phyloP scores from a whole-genome alignment of 495 filamentous ascomycete genomes.

The Xylaria sp. region DNA sequence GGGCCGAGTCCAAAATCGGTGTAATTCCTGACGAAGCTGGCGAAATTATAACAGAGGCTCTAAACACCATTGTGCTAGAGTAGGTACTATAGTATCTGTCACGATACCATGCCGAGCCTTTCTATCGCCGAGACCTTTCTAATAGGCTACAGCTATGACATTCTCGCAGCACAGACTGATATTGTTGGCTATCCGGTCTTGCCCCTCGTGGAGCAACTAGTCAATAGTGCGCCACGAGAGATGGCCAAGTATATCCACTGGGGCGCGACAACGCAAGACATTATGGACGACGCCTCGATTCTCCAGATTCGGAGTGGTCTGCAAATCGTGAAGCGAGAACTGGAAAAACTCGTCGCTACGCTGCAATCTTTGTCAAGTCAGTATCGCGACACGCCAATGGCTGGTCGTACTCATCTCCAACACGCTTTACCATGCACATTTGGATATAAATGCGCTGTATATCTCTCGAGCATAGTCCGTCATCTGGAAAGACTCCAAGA shows the following conservation, averaged over 20 bases:
- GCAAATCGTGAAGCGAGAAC: conserved; percentile 47
- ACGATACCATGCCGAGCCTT: not conserved
- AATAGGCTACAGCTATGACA: conserved; percentile 44
- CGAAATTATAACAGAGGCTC: conserved; percentile 45
- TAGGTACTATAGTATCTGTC: not conserved
- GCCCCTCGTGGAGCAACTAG: conserved; percentile 56
- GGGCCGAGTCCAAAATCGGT: conserved; percentile 52
- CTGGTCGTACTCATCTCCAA: conserved; percentile 59
- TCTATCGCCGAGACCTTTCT: not conserved
- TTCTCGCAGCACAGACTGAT: conserved; percentile 54
- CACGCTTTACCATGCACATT: conserved; percentile 59
- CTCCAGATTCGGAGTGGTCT: conserved; percentile 58
- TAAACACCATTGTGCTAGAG: conserved; percentile 38
- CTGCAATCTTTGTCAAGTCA: conserved; percentile 47
- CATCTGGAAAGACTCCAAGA: conserved; percentile 51
- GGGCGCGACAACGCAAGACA: conserved; percentile 65
- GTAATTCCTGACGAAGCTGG: conserved; percentile 56
- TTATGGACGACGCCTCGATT: conserved; percentile 58
- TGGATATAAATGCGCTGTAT: conserved; percentile 57
- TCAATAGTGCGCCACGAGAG: conserved; percentile 47
- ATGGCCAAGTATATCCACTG: conserved; percentile 60
- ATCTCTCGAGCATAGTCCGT: conserved; percentile 52
- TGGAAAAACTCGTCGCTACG: conserved; percentile 45
- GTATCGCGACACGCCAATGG: conserved; percentile 59
- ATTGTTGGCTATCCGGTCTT: conserved; percentile 63